A percentile compares a stretch with the other conserved stretches of the same genome.
Evolutionary conservation across 1,284 basidiomycete species (phyloP).

Genomic region (Amylostereum chailletii): DNA sequence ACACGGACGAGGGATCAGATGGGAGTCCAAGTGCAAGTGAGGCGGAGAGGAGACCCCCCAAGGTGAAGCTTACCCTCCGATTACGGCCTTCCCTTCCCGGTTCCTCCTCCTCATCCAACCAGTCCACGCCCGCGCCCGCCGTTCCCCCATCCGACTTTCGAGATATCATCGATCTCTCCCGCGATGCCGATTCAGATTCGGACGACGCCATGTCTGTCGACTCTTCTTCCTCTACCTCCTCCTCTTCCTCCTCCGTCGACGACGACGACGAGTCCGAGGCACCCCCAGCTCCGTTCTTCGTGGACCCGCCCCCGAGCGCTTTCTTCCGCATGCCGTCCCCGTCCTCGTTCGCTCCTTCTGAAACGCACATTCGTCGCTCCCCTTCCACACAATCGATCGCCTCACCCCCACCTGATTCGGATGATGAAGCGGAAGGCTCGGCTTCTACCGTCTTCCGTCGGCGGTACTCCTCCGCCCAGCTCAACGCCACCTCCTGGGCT

Average conservation of each 20-base stretch:
- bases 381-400: conserved; percentile 45
- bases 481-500: conserved; percentile 10
- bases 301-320: conserved; percentile 39
- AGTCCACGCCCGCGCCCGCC: conserved; percentile 14
- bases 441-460: conserved; percentile 34
- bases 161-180: conserved; percentile 34
- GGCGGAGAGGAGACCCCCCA: conserved; percentile 43
- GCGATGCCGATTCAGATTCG: conserved; percentile 21
- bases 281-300: conserved; percentile 8
- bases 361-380: conserved; percentile 35
- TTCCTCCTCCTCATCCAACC: conserved; percentile 18
- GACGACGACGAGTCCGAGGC: conserved; percentile 25
- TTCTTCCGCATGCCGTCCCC: conserved; percentile 38
- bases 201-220: conserved; percentile 10
- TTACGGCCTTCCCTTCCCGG: conserved; percentile 39
- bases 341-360: conserved; percentile 11
- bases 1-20: conserved; percentile 15
- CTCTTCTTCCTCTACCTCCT: no score
- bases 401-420: conserved; percentile 60
- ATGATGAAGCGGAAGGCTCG: conserved; percentile 35
- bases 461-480: conserved; percentile 19
- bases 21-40: conserved; percentile 21
- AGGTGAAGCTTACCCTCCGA: conserved; percentile 59
- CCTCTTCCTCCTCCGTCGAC: conserved; percentile 10
- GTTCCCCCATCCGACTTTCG: conserved; percentile 10